Percentiles rank a stretch among this genome's conserved stretches.
Evolutionary conservation across 306 rosid genomes (phyloP).

Genomic region (Canavalia gladiata): DNA sequence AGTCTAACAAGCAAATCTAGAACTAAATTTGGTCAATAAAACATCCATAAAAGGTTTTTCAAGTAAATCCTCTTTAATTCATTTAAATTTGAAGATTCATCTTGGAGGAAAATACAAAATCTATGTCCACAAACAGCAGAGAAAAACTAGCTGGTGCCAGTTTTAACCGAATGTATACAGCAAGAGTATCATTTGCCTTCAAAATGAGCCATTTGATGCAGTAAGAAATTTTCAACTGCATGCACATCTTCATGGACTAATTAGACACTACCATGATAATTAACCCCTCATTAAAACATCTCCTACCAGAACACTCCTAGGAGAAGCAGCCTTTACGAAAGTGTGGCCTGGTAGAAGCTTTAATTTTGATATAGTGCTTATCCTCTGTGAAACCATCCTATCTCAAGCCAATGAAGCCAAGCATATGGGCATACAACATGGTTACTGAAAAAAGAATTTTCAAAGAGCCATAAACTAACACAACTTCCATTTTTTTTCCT

Average conservation of each 20-base stretch:
- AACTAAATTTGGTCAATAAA: slow-evolving; percentile 8
- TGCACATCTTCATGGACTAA: slow-evolving; percentile 1
- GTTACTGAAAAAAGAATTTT: neutral
- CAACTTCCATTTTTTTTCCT: neutral
- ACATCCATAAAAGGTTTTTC: neutral
- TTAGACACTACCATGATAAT: slow-evolving; percentile 7
- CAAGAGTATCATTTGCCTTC: slow-evolving; percentile 4
- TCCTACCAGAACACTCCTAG: slow-evolving; percentile 12
- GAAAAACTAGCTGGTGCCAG: slow-evolving; percentile 21
- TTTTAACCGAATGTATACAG: slow-evolving; percentile 26
- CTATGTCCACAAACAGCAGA: slow-evolving; percentile 6
- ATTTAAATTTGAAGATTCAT: neutral
- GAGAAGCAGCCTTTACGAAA: neutral
- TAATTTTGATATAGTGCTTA: slow-evolving; percentile 12
- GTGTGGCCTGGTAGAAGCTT: slow-evolving; percentile 12
- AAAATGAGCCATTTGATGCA: slow-evolving; percentile 1
- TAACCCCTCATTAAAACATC: slow-evolving; percentile 2
- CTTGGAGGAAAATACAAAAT: slow-evolving; percentile 11
- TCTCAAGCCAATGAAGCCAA: slow-evolving; percentile 25
- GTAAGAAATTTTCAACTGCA: neutral
- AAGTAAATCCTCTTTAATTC: neutral
- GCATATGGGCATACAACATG: no score
- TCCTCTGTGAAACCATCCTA: slow-evolving; percentile 10
- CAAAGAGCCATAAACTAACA: neutral
- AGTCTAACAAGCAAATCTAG: neutral